Base-by-base conservation (phyloP, 2,329 filamentous ascomycete genomes). In the Xylaria digitata region DNA sequence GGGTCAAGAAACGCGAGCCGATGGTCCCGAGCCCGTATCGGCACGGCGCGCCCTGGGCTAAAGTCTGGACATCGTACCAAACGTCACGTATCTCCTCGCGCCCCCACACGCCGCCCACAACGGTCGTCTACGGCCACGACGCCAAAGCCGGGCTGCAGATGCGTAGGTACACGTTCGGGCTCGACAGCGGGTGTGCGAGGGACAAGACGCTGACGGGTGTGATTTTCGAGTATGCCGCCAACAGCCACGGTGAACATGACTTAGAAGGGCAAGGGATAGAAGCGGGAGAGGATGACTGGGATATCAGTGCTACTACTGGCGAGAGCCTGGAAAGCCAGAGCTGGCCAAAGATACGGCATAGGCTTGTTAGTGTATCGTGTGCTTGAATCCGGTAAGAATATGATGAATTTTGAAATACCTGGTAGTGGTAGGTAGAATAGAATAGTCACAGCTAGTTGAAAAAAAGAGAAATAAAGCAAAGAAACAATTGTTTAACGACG, bases 121-220 rank as follows among this genome's bases (percentile, higher is more conserved):
- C 50, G 83, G 90, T 97, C 46, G 85, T 97, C 64, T 97, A 97
- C 78, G 94, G 94, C 5, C 95, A 98, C 77, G 93, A 97, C 77
- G 87, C 93, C 23, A 89, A 90, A 74, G 81, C 81, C 2, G 94
- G 93, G 0, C 85, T 96, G 56, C 75, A 74, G 37, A 71, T 83
- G 66, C 74, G 87, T 56, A 83, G 86, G 55, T 96, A 92, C 78
- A 92, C 90, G 3, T 92, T 94, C 75, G 96, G 96, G 0, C 82
- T 98, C 53, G 96, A 98, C 78, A 92, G 91, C 0, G 90, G 89
- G 0, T 98, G 96, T 77, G 89, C 93, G 2, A 87, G 86, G 69
- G 94, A 94, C 11, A 89, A 89, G 1, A 84, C 88, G 69, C 82
- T 99, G 70, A 93, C 91, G 0, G 94, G 92, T 1, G 79, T 97